Evolutionary conservation across 345 rosid genomes (phyloP).

Genomic region (Populus tremula): DNA sequence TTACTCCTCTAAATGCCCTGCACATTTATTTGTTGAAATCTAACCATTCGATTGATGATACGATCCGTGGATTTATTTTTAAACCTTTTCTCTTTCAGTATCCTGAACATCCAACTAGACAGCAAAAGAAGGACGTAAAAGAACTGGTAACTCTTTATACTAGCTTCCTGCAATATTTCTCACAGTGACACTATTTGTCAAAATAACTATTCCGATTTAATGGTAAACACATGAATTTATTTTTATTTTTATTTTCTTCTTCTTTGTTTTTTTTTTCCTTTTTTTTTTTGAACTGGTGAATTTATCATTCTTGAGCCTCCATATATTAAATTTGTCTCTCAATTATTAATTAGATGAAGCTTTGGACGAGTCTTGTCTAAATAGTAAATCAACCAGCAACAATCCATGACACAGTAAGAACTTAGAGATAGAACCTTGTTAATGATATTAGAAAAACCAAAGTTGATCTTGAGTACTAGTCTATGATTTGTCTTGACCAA

Average conservation of each 20-base stretch:
- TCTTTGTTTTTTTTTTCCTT: too few relatives aligned
- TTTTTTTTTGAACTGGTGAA: neutral
- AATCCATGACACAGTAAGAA: neutral
- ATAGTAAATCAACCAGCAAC: neutral
- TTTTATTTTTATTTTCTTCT: too few relatives aligned
- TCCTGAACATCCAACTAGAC: slow-evolving; percentile 95
- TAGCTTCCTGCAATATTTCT: too few relatives aligned
- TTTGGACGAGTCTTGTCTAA: neutral
- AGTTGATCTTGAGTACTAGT: neutral
- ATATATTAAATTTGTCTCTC: neutral
- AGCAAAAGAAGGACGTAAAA: slow-evolving; percentile 85
- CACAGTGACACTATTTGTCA: neutral
- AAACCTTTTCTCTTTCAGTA: slow-evolving; percentile 46
- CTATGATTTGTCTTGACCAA: neutral
- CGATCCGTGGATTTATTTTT: neutral
- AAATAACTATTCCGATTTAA: neutral
- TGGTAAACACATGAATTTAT: neutral
- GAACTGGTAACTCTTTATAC: slow-evolving; percentile 57
- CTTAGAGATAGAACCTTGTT: neutral
- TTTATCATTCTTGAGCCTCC: neutral
- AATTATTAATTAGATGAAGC: neutral
- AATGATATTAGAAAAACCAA: neutral
- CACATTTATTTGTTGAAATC: neutral
- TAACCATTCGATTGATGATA: slow-evolving; percentile 6
- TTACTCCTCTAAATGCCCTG: neutral